phyloP scores from a whole-genome alignment of 192 early-diverging fungal genomes.

The Dispira parvispora region DNA sequence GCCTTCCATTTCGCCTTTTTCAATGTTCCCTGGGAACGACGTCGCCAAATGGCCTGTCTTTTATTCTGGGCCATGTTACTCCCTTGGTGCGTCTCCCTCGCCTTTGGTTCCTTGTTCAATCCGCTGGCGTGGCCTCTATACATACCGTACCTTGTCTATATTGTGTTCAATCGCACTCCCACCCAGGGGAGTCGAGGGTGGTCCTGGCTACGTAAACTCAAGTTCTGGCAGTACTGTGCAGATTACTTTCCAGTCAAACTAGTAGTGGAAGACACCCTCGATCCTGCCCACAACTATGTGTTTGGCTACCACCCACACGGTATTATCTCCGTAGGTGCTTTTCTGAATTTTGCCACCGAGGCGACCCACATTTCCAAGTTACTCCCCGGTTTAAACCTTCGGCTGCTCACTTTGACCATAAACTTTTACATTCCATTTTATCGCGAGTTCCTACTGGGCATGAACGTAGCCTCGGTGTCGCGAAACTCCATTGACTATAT shows the following conservation, averaged over 20 bases:
- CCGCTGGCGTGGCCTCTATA: slow-evolving; percentile 31
- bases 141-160: slow-evolving; percentile 59
- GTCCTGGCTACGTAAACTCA: slow-evolving; percentile 25
- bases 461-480: slow-evolving; percentile 63
- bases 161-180: slow-evolving; percentile 55
- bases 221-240: slow-evolving; percentile 59
- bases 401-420: slow-evolving; percentile 62
- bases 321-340: slow-evolving; percentile 68
- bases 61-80: slow-evolving; percentile 18
- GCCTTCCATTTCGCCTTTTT: slow-evolving; percentile 1
- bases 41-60: slow-evolving; percentile 5
- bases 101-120: slow-evolving; percentile 18
- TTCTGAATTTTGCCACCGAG: slow-evolving; percentile 68
- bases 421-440: slow-evolving; percentile 79
- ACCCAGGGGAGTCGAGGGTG: slow-evolving; percentile 62
- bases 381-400: slow-evolving; percentile 65
- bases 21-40: slow-evolving; percentile 11
- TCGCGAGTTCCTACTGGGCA: slow-evolving; percentile 64
- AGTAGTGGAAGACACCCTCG: slow-evolving; percentile 68
- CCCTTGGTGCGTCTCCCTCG: slow-evolving; percentile 43
- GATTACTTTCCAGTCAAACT: slow-evolving; percentile 68
- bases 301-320: slow-evolving; percentile 89
- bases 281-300: slow-evolving; percentile 69
- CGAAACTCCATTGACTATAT: slow-evolving; percentile 60
- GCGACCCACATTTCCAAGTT: slow-evolving; percentile 50